Percentiles rank a stretch among this genome's conserved stretches.
Evolutionary conservation across 2,329 filamentous ascomycete species (phyloP).

Genomic region (Sporothrix schenckii): DNA sequence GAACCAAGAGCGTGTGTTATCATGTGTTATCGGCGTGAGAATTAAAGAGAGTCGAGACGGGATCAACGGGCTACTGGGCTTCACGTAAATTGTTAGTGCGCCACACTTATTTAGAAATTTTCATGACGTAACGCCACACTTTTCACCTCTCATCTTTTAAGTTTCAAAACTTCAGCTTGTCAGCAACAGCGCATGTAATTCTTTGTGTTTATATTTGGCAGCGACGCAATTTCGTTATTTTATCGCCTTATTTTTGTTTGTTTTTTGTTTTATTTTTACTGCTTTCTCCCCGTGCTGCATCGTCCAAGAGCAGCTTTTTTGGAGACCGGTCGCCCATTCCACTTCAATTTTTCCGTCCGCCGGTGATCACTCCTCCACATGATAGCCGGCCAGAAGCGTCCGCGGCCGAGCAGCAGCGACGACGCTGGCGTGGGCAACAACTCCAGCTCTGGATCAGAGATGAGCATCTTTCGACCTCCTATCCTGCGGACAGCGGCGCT

Average conservation of each 20-base stretch:
- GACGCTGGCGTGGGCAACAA: constrained; percentile 17
- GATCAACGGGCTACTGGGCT: not conserved
- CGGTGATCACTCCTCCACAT: constrained; percentile 22
- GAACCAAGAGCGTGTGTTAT: not conserved
- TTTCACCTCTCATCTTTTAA: constrained; percentile 8
- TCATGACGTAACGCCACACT: constrained; percentile 32
- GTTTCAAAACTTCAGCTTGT: not conserved
- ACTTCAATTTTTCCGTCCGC: not conserved
- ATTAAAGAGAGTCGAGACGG: not conserved
- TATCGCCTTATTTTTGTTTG: not conserved
- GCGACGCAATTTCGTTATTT: not conserved
- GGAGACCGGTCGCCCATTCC: not conserved
- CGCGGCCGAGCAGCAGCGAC: constrained; percentile 32
- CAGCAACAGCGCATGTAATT: constrained; percentile 9
- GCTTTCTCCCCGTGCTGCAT: not conserved
- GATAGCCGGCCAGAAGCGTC: constrained; percentile 34
- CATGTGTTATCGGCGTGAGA: not conserved
- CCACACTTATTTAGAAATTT: constrained; percentile 29
- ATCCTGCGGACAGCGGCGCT: constrained; percentile 70
- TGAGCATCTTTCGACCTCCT: constrained; percentile 73
- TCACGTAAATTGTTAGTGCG: constrained; percentile 25
- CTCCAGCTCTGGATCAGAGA: constrained; percentile 38
- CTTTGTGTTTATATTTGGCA: not conserved
- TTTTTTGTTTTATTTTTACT: no score
- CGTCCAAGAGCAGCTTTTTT: not conserved